phyloP scores from a whole-genome alignment of 2,329 filamentous ascomycete genomes.

The Fonsecaea multimorphosa region DNA sequence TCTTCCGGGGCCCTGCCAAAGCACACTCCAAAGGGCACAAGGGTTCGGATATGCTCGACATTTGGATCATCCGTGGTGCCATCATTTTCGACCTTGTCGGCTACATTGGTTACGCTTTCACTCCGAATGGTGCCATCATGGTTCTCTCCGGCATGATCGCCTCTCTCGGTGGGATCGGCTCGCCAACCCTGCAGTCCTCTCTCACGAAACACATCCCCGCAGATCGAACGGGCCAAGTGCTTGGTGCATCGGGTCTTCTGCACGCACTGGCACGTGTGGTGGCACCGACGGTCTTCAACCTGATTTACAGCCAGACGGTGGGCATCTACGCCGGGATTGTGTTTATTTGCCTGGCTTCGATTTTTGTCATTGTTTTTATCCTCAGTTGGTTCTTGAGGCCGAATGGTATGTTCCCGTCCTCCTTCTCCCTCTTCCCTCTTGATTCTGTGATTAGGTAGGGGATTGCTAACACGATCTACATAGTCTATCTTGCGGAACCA shows the following conservation, averaged over 20 bases:
- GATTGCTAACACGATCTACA: slow-evolving; percentile 22
- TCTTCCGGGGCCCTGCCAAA: slow-evolving; percentile 63
- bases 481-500: slow-evolving; percentile 25
- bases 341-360: slow-evolving; percentile 73
- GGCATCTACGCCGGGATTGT: slow-evolving; percentile 78
- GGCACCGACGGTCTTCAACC: slow-evolving; percentile 81
- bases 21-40: slow-evolving; percentile 54
- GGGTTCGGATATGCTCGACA: slow-evolving; percentile 80
- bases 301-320: slow-evolving; percentile 83
- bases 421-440: background rate
- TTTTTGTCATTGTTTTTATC: slow-evolving; percentile 71
- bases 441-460: no score
- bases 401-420: slow-evolving; percentile 65
- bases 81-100: slow-evolving; percentile 79
- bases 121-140: slow-evolving; percentile 68
- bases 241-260: slow-evolving; percentile 84
- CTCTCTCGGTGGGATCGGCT: slow-evolving; percentile 80
- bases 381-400: slow-evolving; percentile 74
- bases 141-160: slow-evolving; percentile 74
- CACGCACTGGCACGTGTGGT: slow-evolving; percentile 82
- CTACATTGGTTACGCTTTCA: slow-evolving; percentile 74
- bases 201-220: slow-evolving; percentile 90
- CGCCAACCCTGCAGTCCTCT: slow-evolving; percentile 80
- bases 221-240: slow-evolving; percentile 80
- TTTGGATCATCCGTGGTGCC: slow-evolving; percentile 75